Evolutionary conservation across 345 rosid genomes (phyloP).

Genomic region (Acer negundo): DNA sequence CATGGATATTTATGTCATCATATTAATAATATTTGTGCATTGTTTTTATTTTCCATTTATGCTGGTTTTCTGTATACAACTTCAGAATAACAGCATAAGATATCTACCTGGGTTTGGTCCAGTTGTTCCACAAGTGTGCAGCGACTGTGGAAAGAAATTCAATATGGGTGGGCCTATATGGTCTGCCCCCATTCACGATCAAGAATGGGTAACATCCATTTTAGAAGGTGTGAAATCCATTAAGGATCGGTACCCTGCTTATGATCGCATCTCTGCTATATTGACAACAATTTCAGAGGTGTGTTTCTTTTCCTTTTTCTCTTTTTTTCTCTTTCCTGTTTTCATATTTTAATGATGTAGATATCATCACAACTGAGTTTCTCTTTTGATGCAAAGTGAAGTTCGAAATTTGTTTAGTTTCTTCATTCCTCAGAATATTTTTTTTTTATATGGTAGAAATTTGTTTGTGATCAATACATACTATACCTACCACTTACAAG

Average conservation of each 20-base stretch:
- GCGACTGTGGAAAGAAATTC: constrained; percentile 90
- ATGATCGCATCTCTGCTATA: constrained; percentile 79
- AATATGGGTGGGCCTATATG: constrained; percentile 98
- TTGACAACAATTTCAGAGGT: constrained; percentile 94
- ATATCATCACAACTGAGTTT: neutral
- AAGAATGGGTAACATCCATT: constrained; percentile 78
- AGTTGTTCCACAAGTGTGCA: constrained; percentile 86
- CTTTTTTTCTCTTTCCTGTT: neutral
- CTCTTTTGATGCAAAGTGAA: neutral
- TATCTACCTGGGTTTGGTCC: constrained; percentile 97
- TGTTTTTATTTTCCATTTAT: constrained; percentile 3
- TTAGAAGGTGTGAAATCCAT: constrained; percentile 67
- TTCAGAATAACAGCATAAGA: constrained; percentile 79
- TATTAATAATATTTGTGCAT: neutral
- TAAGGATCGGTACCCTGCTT: constrained; percentile 90
- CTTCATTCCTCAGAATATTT: neutral
- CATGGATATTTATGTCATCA: neutral
- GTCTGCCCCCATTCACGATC: constrained; percentile 97
- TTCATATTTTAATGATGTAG: neutral
- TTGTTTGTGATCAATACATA: neutral
- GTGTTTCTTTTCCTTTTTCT: constrained; percentile 7
- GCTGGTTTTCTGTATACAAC: neutral
- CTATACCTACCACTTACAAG: neutral
- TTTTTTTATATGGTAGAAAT: neutral
- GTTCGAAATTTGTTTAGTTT: neutral